A percentile compares a stretch with the other conserved stretches of the same genome.
Conservation (phyloP, 345 rosid genomes). For the Rhizophora apiculata region DNA sequence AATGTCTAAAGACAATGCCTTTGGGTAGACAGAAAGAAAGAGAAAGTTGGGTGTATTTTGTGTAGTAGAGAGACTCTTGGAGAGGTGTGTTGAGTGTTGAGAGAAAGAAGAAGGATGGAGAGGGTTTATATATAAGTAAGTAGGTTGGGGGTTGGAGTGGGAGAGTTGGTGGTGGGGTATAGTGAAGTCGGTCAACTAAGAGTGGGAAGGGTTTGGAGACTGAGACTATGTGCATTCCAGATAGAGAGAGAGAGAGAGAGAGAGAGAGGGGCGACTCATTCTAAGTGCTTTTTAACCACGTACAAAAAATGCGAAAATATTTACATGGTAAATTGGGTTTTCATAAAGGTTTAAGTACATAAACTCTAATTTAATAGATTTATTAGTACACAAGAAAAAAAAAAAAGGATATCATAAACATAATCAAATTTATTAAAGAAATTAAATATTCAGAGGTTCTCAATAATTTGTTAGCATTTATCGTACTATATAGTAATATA, state of each 20-base stretch:
- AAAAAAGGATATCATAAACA: too few species aligned
- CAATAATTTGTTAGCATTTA: too few species aligned
- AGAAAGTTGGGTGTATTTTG: not conserved
- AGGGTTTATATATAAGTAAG: slow-evolving; percentile 2
- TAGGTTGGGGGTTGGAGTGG: slow-evolving; percentile 15
- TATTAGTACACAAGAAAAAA: too few species aligned
- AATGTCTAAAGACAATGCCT: not conserved
- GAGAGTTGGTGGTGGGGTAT: slow-evolving; percentile 25
- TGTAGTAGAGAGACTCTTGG: not conserved
- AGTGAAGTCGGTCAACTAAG: slow-evolving; percentile 63
- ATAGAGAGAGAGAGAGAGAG: too few species aligned
- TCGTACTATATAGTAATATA: too few species aligned
- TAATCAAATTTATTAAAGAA: too few species aligned
- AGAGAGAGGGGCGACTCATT: slow-evolving; percentile 15
- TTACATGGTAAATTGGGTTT: not conserved
- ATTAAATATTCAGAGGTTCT: too few species aligned
- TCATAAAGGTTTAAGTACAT: too few species aligned
- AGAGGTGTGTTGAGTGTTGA: too few species aligned
- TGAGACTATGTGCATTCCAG: not conserved
- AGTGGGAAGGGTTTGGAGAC: slow-evolving; percentile 13
- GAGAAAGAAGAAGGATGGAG: not conserved
- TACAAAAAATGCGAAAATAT: not conserved
- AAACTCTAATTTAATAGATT: too few species aligned
- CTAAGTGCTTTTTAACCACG: slow-evolving; percentile 19
- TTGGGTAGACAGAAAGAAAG: not conserved